Evolutionary conservation across 345 rosid genomes (phyloP).

Genomic region (Pelargonium nanum): DNA sequence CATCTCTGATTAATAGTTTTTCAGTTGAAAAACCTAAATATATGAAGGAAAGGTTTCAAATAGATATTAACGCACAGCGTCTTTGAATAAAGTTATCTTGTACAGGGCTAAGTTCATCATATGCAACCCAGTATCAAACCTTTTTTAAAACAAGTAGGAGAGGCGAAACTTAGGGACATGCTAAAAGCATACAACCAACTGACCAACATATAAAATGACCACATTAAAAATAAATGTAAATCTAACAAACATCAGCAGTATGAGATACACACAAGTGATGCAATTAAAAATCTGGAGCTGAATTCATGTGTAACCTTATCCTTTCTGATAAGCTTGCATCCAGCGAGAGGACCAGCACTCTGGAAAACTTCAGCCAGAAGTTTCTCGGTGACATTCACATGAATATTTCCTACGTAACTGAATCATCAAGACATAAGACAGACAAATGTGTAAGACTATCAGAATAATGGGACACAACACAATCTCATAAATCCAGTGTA

Average conservation of each 20-base stretch:
- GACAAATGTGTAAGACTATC: background rate
- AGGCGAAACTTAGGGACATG: background rate
- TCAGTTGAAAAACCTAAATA: no score
- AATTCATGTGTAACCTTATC: conserved; percentile 45
- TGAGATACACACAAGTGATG: background rate
- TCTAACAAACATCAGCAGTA: no score
- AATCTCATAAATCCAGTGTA: no score
- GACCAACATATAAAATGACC: no score
- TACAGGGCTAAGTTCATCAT: background rate
- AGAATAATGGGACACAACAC: no score
- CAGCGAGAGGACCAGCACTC: conserved; percentile 86
- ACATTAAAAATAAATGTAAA: background rate
- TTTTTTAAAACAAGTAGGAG: background rate
- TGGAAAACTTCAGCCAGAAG: conserved; percentile 90
- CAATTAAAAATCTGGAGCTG: background rate
- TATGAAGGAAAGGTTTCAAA: no score
- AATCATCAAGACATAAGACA: conserved; percentile 23
- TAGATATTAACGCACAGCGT: background rate
- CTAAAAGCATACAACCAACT: background rate
- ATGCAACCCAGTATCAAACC: background rate
- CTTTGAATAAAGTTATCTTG: background rate
- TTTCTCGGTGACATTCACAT: conserved; percentile 80
- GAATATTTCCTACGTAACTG: conserved; percentile 95
- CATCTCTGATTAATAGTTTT: no score
- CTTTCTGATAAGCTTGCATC: conserved; percentile 87